Base-by-base conservation (phyloP, 2,329 filamentous ascomycete species). In the Monosporascus sp. region DNA sequence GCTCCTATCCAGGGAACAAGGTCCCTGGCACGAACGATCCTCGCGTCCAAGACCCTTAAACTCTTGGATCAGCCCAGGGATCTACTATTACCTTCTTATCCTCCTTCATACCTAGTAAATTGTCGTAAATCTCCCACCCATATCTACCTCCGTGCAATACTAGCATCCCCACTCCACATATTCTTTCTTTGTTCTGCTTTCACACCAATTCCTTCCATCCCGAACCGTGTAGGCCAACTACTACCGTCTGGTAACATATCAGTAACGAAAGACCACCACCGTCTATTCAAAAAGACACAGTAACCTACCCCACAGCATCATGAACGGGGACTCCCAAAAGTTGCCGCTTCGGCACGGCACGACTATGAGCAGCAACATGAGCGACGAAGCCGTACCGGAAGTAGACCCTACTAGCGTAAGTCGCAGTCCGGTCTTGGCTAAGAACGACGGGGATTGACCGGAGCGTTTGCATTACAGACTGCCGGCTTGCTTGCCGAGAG, bases 401-500 rank as follows among this genome's bases (percentile, higher is more conserved):
- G 71, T 77, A 34, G 83, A 86, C 57, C 81, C 83, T 50, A 78
- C 73, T 59, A 82, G 73, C 59, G 82, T 84, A 73, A 63, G 80
- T 73, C 50, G 41, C 49, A 38, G 24, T 48, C 20, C 46, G 9
- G 19, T n/a, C 34, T 24, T 48, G n/a, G 20, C 47, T 26, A 37
- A 50, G 44, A 38, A 52, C 54, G 31, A 43, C 50, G 40, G 48
- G 50, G 31, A 46, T 57, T 58, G 47, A 58, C 44, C 40, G n/a
- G 5, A 17, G 16, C 38, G 7, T 49, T 26, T 46, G 16, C 43
- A 20, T 24, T 50, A 20, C 59, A 90, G 86, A 89, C 88, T 22
- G 85, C 87, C n/a, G 86, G 82, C 41, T 81, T 97, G 49, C 86
- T 99, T 59, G 80, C 87, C 52, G 91, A 97, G 76, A 85, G 94